These are phyloP conservation scores for Sugiyamaella xylanicola DNA, from an alignment of 1,139 yeast genomes.

Conservation along the genomic window DNA sequence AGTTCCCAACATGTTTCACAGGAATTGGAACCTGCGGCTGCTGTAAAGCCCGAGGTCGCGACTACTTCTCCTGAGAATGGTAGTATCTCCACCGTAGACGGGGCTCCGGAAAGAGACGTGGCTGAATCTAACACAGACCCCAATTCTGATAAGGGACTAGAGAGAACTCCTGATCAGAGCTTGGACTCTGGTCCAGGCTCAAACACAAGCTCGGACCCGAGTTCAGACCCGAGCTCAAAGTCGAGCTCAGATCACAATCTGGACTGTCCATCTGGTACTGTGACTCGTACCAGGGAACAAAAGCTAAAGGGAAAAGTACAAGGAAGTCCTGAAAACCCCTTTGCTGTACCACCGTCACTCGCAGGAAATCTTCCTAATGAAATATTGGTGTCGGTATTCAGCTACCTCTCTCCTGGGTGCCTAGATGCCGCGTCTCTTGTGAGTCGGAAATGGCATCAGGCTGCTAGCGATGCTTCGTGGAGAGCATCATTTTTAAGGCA, in stretches of 20 bases:
- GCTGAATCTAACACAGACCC: too few species aligned
- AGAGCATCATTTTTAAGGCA: conserved; percentile 35
- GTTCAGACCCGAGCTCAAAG: too few species aligned
- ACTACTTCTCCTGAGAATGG: background rate
- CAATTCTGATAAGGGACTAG: too few species aligned
- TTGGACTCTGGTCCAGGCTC: too few species aligned
- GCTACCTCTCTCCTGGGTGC: conserved; percentile 36
- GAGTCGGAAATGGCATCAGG: conserved; percentile 40
- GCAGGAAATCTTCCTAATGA: conserved; percentile 38
- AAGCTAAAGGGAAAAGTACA: too few species aligned
- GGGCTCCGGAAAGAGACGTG: background rate
- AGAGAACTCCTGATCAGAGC: too few species aligned
- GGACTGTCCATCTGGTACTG: too few species aligned
- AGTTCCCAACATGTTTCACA: conserved; percentile 7
- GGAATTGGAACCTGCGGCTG: conserved; percentile 1
- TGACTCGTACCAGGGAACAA: too few species aligned
- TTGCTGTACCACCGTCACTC: conserved; percentile 13
- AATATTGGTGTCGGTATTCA: conserved; percentile 43
- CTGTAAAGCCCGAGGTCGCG: background rate
- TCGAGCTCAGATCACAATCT: too few species aligned
- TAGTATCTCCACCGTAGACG: background rate
- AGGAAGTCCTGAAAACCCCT: too few species aligned
- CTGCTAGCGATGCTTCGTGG: conserved; percentile 42
- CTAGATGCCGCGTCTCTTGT: conserved; percentile 40
- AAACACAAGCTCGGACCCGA: too few species aligned